These are phyloP conservation scores for Arthrobotrys conoides DNA, from an alignment of 2,329 filamentous ascomycete species.

Conservation along the genomic window DNA sequence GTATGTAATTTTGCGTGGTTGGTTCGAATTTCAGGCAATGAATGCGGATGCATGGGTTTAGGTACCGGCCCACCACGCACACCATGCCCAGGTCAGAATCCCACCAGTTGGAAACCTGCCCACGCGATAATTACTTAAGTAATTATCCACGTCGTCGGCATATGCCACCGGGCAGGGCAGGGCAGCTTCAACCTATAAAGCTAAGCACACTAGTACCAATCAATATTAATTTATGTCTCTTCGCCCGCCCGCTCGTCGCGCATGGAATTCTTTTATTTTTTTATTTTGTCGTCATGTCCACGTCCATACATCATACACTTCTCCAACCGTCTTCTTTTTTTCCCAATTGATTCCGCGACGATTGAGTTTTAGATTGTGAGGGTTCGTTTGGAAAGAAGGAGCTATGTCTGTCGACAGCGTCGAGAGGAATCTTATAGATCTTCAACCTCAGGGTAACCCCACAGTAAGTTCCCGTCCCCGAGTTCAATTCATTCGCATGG, in stretches of 20 bases:
- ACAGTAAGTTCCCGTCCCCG: conserved; percentile 14
- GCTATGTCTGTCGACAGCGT: background rate
- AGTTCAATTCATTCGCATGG: background rate
- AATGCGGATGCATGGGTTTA: background rate
- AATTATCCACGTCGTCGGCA: background rate
- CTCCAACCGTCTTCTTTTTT: too few relatives aligned
- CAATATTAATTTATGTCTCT: background rate
- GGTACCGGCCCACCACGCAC: too few relatives aligned
- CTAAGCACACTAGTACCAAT: background rate
- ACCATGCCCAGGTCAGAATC: background rate
- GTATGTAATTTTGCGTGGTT: background rate
- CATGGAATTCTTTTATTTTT: too few relatives aligned
- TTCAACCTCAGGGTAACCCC: conserved; percentile 23
- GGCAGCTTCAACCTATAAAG: background rate
- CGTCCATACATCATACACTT: background rate
- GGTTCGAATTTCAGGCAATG: background rate
- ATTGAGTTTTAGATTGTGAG: too few relatives aligned
- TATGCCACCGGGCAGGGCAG: background rate
- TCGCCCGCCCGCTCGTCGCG: background rate
- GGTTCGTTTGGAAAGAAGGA: too few relatives aligned
- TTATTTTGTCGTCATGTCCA: background rate
- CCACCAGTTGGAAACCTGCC: background rate
- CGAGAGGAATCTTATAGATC: conserved; percentile 36
- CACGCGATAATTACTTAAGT: background rate
- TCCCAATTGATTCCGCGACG: too few relatives aligned